phyloP scores from a whole-genome alignment of 371 early-diverging fungal genomes.

The Apophysomyces elegans region DNA sequence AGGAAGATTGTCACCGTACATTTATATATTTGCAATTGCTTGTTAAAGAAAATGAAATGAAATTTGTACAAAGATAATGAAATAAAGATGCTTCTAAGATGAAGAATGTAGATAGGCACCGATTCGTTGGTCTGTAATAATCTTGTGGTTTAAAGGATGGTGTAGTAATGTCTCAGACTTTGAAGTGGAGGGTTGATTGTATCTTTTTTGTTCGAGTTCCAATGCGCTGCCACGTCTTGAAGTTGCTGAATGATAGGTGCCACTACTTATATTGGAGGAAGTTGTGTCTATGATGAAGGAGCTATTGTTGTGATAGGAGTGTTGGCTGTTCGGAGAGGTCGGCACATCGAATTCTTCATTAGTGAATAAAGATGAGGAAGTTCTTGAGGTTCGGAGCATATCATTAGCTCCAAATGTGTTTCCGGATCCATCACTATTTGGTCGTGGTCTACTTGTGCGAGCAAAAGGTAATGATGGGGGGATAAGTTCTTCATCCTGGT shows the following conservation, averaged over 20 bases:
- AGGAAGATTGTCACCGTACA: constrained; percentile 1
- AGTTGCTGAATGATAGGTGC: background rate
- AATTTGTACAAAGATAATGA: constrained; percentile 3
- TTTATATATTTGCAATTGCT: background rate
- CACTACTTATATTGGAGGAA: background rate
- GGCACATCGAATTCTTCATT: background rate
- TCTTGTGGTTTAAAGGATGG: constrained; percentile 39
- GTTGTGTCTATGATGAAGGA: background rate
- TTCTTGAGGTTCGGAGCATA: constrained; percentile 20
- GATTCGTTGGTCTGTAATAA: constrained; percentile 42
- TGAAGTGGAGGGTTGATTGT: constrained; percentile 4
- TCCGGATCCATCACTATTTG: constrained; percentile 23
- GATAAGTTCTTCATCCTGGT: constrained; percentile 16
- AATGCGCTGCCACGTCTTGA: background rate
- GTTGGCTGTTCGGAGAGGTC: constrained; percentile 10
- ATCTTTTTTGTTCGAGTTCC: background rate
- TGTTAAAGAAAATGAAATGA: constrained; percentile 3
- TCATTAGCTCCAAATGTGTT: constrained; percentile 29
- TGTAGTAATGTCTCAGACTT: constrained; percentile 17
- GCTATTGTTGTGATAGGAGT: background rate
- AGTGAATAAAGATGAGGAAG: constrained; percentile 12
- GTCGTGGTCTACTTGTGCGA: constrained; percentile 11
- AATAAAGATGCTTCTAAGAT: background rate
- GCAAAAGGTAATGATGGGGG: constrained; percentile 24
- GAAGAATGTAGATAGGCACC: constrained; percentile 32